Evolutionary conservation across 495 filamentous ascomycete species (phyloP).

Genomic region (Annulohypoxylon bovei): DNA sequence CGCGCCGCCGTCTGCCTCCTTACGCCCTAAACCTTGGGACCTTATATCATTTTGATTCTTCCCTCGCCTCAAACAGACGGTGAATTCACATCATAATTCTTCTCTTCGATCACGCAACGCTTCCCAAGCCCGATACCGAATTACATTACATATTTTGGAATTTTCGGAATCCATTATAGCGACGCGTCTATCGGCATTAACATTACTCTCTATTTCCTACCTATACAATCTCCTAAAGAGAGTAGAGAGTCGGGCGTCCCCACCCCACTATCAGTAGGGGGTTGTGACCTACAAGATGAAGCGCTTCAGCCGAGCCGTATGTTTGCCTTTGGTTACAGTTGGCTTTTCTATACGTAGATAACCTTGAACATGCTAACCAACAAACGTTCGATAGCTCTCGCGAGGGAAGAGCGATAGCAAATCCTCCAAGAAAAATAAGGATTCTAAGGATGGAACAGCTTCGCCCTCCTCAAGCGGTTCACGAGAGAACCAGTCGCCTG

Average conservation of each 20-base stretch:
- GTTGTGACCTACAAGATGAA: conserved; percentile 80
- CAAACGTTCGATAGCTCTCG: conserved; percentile 78
- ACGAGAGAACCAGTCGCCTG: conserved; percentile 66
- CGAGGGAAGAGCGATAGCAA: conserved; percentile 92
- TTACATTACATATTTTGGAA: neutral
- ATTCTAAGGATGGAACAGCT: conserved; percentile 77
- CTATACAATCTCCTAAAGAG: conserved; percentile 14
- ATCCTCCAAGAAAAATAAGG: conserved; percentile 93
- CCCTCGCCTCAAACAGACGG: conserved; percentile 32
- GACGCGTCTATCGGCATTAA: conserved; percentile 25
- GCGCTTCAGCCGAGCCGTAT: conserved; percentile 96
- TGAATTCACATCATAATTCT: conserved; percentile 29
- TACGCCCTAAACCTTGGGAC: conserved; percentile 18
- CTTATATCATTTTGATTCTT: conserved; percentile 15
- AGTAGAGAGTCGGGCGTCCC: conserved; percentile 39
- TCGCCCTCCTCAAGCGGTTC: conserved; percentile 73
- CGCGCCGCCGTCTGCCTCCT: conserved; percentile 16
- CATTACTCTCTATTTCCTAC: conserved; percentile 7
- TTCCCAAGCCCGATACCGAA: conserved; percentile 13
- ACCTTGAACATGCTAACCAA: conserved; percentile 18
- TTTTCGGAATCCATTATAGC: neutral
- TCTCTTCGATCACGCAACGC: conserved; percentile 5
- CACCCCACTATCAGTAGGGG: conserved; percentile 49
- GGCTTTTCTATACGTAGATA: neutral
- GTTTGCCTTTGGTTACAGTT: conserved; percentile 52